Percentiles rank a stretch among this genome's conserved stretches.
phyloP scores from a whole-genome alignment of 1,284 basidiomycete species.

The Malassezia cuniculi region DNA sequence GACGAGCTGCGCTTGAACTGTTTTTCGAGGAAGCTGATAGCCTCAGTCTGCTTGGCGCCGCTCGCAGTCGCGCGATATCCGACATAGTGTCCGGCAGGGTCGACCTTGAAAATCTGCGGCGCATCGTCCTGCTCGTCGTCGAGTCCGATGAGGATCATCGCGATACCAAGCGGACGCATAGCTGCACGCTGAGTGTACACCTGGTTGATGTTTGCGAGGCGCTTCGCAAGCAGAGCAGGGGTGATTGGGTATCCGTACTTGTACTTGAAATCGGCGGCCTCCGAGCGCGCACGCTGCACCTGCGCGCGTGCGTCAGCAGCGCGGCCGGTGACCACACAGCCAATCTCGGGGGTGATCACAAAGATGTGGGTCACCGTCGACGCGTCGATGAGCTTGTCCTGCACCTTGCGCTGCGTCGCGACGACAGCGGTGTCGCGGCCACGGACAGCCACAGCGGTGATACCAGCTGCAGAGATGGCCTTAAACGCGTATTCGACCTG shows the following conservation, averaged over 20 bases:
- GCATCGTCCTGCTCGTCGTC: conserved; percentile 59
- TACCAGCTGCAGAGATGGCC: conserved; percentile 88
- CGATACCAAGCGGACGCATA: conserved; percentile 91
- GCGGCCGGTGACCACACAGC: conserved; percentile 92
- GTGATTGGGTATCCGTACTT: conserved; percentile 95
- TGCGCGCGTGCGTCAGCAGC: conserved; percentile 88
- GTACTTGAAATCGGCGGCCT: conserved; percentile 89
- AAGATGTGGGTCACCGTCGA: conserved; percentile 89
- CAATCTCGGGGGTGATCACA: conserved; percentile 88
- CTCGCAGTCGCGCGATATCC: conserved; percentile 93
- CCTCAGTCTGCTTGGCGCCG: conserved; percentile 96
- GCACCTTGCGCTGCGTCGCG: conserved; percentile 92
- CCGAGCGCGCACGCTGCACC: conserved; percentile 70
- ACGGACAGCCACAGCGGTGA: conserved; percentile 81
- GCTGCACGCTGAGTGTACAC: conserved; percentile 95
- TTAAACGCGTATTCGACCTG: conserved; percentile 78
- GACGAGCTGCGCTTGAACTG: conserved; percentile 61
- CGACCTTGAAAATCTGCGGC: conserved; percentile 92
- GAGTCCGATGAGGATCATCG: conserved; percentile 89
- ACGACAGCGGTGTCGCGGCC: conserved; percentile 90
- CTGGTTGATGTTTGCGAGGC: conserved; percentile 96
- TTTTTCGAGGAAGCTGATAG: conserved; percentile 91
- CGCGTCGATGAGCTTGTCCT: conserved; percentile 97
- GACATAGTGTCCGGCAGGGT: conserved; percentile 95
- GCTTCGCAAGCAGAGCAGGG: conserved; percentile 79